Conservation (phyloP, 179 eudicot genomes). For the Beta corolliflora region DNA sequence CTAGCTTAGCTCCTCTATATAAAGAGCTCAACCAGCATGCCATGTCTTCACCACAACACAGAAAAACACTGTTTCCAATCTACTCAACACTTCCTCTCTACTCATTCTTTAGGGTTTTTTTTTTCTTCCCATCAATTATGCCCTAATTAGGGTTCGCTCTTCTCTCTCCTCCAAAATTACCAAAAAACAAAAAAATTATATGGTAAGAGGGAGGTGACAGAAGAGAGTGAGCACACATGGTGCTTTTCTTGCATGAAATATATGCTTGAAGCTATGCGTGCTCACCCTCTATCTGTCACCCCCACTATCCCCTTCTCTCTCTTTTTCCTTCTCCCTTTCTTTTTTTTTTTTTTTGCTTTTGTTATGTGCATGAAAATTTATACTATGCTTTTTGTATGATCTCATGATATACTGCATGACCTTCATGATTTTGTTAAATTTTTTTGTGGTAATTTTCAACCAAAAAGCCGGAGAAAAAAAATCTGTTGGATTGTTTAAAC, state of each 20-base stretch:
- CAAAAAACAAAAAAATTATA: not conserved
- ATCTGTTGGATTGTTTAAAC: no score
- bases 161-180: no score
- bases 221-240: slow-evolving; percentile 94
- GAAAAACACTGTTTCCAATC: slow-evolving; percentile 36
- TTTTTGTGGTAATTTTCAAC: not conserved
- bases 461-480: no score
- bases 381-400: not conserved
- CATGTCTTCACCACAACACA: slow-evolving; percentile 35
- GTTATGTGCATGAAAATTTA: not conserved
- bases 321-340: not conserved
- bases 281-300: slow-evolving; percentile 71
- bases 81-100: not conserved
- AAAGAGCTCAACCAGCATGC: slow-evolving; percentile 29
- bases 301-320: slow-evolving; percentile 17
- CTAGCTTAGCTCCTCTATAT: slow-evolving; percentile 27
- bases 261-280: slow-evolving; percentile 74
- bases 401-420: no score
- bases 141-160: slow-evolving; percentile 15
- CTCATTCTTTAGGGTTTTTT: not conserved
- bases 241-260: slow-evolving; percentile 49
- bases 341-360: not conserved
- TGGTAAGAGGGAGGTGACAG: slow-evolving; percentile 72
- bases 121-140: not conserved
- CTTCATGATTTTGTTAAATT: no score